Evolutionary conservation across 2,329 filamentous ascomycete species (phyloP), one percentile per base, ranked within the genome.

Genomic region (Cercospora berteroae): DNA sequence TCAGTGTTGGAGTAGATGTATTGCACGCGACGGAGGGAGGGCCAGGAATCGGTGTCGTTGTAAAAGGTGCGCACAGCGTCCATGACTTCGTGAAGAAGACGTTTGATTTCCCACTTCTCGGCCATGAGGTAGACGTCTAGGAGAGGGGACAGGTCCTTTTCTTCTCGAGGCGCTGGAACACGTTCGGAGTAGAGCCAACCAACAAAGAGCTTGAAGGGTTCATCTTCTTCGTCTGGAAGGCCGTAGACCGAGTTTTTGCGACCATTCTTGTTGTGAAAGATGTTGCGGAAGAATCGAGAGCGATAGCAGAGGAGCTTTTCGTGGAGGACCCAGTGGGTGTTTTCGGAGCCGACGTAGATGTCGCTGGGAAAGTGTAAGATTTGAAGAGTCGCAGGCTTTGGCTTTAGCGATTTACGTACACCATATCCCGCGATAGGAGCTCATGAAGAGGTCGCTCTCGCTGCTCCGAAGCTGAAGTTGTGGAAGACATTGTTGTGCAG

Each of bases 261-360:
- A 27, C 71, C 67, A 52, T 80, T 79, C 20, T 75, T 77, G 12
- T 58, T 39, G 66, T 62, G 81, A 79, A 86, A 85, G 76, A 83
- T 81, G 64, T 81, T 80, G 72, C 81, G 79, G 81, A 86, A 86
- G 79, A 84, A 85, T 58, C 81, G 80, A 36, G 83, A 85, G 76
- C 84, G 81, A 73, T 85, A 74, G 79, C 83, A 85, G 56, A 86
- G 81, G 7, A 86, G 83, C 71, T 85, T 85, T 73, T 86, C 83
- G 79, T 86, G 84, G 4, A 86, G 79, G 65, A 82, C 80, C 83
- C 83, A 86, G 76, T 84, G 82, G 1, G 83, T 85, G 77, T 84
- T 84, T 39, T 84, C 81, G 6, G 79, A 70, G 63, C 84, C 84
- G 75, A 86, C 82, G 75, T 86, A 86, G 76, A 86, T 81, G 77